Conservation (phyloP, 345 rosid species). For the Sisymbrium irio region DNA sequence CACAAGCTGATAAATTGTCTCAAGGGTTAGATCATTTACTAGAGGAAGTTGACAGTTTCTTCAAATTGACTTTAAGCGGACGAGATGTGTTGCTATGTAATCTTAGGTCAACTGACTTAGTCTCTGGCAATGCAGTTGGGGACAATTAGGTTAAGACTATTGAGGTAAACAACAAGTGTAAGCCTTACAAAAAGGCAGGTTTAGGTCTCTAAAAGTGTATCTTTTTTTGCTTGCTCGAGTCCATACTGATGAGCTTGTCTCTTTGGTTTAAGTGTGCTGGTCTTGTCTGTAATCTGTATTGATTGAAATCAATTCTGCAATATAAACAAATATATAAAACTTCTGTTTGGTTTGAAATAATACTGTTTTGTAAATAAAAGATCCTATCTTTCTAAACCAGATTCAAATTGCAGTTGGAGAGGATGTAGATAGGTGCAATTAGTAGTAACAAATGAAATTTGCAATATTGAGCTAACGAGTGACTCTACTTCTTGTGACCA, state of each 20-base stretch:
- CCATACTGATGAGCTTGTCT: slow-evolving; percentile 25
- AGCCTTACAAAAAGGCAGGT: background rate
- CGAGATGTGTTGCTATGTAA: slow-evolving; percentile 86
- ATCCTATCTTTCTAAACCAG: background rate
- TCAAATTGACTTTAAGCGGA: slow-evolving; percentile 67
- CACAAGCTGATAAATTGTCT: slow-evolving; percentile 52
- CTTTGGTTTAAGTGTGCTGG: slow-evolving; percentile 14
- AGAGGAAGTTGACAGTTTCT: slow-evolving; percentile 73
- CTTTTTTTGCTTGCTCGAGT: slow-evolving; percentile 18
- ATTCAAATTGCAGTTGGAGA: background rate
- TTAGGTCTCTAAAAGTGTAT: slow-evolving; percentile 14
- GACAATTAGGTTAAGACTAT: slow-evolving; percentile 32
- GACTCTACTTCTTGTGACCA: slow-evolving; percentile 27
- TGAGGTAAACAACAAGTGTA: slow-evolving; percentile 15
- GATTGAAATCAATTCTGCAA: slow-evolving; percentile 20
- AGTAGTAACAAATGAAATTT: slow-evolving; percentile 24
- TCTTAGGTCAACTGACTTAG: slow-evolving; percentile 49
- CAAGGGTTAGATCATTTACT: slow-evolving; percentile 64
- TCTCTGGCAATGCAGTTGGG: slow-evolving; percentile 32
- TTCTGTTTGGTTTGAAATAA: slow-evolving; percentile 12
- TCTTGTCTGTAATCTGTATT: slow-evolving; percentile 31
- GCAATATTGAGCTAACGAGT: slow-evolving; percentile 12
- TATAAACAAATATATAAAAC: slow-evolving; percentile 7
- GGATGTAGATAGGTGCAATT: slow-evolving; percentile 17
- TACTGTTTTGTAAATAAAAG: background rate